Evolutionary conservation across 2,329 filamentous ascomycete genomes (phyloP), one percentile per base, ranked within the genome.

Genomic region (Emmonsiellopsis sp.): DNA sequence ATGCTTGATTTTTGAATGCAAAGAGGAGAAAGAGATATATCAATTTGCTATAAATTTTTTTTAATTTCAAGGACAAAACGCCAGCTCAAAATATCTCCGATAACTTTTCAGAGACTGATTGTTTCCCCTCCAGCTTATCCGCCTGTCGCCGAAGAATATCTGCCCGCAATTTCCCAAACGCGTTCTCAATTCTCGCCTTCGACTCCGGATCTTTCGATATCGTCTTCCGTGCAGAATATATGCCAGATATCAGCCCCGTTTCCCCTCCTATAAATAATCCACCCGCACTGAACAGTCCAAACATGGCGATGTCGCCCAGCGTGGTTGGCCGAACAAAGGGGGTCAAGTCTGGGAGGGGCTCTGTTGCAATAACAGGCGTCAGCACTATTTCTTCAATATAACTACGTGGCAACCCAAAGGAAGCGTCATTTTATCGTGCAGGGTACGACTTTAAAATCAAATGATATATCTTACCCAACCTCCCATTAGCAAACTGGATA

Each of bases 251-350:
- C 46, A 86, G 68, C 0, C 84, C 83, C 61, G 54, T 67, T 68
- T 87, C 84, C 7, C 84, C 83, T 7, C 83, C 83, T 5, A 87
- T 58, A 56, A 87, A 82, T 5, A 85, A 63, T 0, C 83, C 83
- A 11, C 81, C 83, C 0, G 79, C 63, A 0, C 78, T 77, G 46
- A 85, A 82, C 62, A 86, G 79, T 56, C 79, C 77, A 62, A 83
- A 85, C 0, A 84, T 80, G 3, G 80, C 78, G 31, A 82, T 63
- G 57, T 87, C 84, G 11, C 82, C 82, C 48, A 79, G 62, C 0
- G 72, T 72, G 1, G 78, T 80, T 0, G 83, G 84, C 44, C 77
- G 75, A 41, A 86, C 59, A 38, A 81, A 62, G 0, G 75, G 74
- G 0, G 79, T 80, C 37, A 86, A 68, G 59, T 87, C 82, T 0